Evolutionary conservation across 371 early-diverging fungal species (phyloP), one percentile per base, ranked within the genome.

Genomic region (Mortierella sp.): DNA sequence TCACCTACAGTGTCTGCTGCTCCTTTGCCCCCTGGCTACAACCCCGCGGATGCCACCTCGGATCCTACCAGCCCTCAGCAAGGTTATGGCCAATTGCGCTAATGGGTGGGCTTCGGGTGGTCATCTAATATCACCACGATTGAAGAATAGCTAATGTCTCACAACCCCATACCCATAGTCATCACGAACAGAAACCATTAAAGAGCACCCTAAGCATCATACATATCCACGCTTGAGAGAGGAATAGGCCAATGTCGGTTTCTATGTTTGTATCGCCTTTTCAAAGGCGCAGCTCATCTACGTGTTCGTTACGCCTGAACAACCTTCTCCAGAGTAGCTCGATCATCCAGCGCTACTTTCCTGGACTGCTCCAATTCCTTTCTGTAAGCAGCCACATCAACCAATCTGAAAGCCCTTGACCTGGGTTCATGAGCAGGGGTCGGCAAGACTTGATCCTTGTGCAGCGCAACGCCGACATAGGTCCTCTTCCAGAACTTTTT

Each of bases 401-500:
- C 82, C 58, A 93, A 72, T 56, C 86, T 85, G 80, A 94, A 94
- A 31, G 87, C 84, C 66, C 94, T 84, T 55, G 84, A 87, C 69
- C 92, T 87, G 24, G 93, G 94, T 50, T 84, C 86, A 58, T 83
- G 81, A 16, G 79, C 56, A 39, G 88, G 84, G 27, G 86, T 84
- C 34, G 94, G 93, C 50, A 93, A 85, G 50, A 84, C 79, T 49
- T 86, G 87, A 21, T 89, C 84, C 58, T 88, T 87, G 49, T 87
- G 79, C 67, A 87, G 78, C 10, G 90, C 88, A 24, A 97, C 90
- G 9, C 94, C 92, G 48, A 97, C 91, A 67, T 86, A 89, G 55
- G 94, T 84, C 52, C 94, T 85, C 73, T 90, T 84, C 78, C 78
- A 76, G 46, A 69, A 76, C 71, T 76, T 76, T 64, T 88, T 87